These are phyloP conservation scores for Xerocomus subilludens DNA, from an alignment of 1,284 basidiomycete species.

Conservation along the genomic window DNA sequence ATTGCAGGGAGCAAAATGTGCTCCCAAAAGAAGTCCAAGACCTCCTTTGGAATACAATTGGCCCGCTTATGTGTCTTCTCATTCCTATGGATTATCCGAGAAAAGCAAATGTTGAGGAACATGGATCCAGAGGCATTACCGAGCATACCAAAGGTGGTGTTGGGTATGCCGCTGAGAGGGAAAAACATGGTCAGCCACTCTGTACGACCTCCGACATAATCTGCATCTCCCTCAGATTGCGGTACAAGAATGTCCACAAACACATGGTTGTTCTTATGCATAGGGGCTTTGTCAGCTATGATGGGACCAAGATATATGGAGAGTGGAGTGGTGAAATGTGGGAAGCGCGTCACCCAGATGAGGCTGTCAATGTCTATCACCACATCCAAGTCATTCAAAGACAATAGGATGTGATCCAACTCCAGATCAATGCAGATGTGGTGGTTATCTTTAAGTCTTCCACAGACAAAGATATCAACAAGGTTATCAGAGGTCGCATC, in stretches of 20 bases:
- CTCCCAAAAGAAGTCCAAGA: slow-evolving; percentile 24
- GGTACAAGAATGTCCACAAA: slow-evolving; percentile 25
- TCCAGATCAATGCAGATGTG: background rate
- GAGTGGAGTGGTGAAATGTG: slow-evolving; percentile 2
- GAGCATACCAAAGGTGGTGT: slow-evolving; percentile 19
- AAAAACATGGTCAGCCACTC: slow-evolving; percentile 28
- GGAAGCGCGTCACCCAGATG: slow-evolving; percentile 21
- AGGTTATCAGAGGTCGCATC: too few relatives aligned
- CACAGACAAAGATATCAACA: background rate
- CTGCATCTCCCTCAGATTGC: slow-evolving; percentile 2
- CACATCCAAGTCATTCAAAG: too few relatives aligned
- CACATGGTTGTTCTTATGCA: slow-evolving; percentile 29
- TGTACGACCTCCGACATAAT: background rate
- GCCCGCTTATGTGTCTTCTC: background rate
- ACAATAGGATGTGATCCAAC: too few relatives aligned
- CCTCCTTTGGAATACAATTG: slow-evolving; percentile 24
- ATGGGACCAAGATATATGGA: slow-evolving; percentile 26
- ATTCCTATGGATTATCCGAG: slow-evolving; percentile 29
- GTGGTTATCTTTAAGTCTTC: background rate
- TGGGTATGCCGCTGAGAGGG: slow-evolving; percentile 22
- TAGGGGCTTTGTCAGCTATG: slow-evolving; percentile 20
- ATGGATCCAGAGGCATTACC: slow-evolving; percentile 21
- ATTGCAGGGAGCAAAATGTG: slow-evolving; percentile 28
- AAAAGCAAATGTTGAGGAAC: slow-evolving; percentile 29
- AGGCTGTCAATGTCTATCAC: slow-evolving; percentile 31